Evolutionary conservation across 768 basidiomycete genomes (phyloP), one percentile per base, ranked within the genome.

Genomic region (Mycena polygramma): DNA sequence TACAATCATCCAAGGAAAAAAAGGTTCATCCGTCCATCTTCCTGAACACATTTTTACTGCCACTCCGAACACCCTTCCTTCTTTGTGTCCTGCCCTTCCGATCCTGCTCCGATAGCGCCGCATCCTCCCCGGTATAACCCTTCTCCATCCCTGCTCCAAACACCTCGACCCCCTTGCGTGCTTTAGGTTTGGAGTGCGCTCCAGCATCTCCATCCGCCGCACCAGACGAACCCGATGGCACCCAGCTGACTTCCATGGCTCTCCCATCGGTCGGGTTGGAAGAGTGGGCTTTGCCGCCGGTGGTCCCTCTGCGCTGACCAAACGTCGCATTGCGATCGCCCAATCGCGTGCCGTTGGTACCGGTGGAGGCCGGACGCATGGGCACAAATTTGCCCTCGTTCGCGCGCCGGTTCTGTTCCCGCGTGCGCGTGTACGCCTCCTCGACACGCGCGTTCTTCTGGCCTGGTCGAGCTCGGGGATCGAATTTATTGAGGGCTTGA

Each of bases 81-180:
- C 94, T 86, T 45, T 93, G 87, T 41, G 87, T 91, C 80, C 97
- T 85, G n/a, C 97, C 97, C 49, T 86, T 87, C 74, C 91, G 84
- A 59, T 94, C 93, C 68, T 86, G 86, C 71, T 92, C 93, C 43
- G 83, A 87, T 75, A 91, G 78, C 68, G 84, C 86, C 30, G 80
- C 73, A 30, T 70, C 82, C 13, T 81, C 79, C 48, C 87, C 88
- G 57, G 83, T 84, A 2, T 88, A 87, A 2, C 94, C 95, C 75
- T 86, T 91, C 84, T 98, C 95, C 90, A 99, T 83, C 26, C 96
- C 96, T 52, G 91, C 93, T 35, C 96, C 96, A 76, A 97, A 97
- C 53, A 80, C 81, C 80, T 96, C 94, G 51, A 91, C 88, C 35
- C 90, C 91, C 78, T 89, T 91, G 75, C 86, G 82, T 72, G 75